Evolutionary conservation across 495 filamentous ascomycete species (phyloP), one percentile per base, ranked within the genome.

Genomic region (Sordaria brevicollis): DNA sequence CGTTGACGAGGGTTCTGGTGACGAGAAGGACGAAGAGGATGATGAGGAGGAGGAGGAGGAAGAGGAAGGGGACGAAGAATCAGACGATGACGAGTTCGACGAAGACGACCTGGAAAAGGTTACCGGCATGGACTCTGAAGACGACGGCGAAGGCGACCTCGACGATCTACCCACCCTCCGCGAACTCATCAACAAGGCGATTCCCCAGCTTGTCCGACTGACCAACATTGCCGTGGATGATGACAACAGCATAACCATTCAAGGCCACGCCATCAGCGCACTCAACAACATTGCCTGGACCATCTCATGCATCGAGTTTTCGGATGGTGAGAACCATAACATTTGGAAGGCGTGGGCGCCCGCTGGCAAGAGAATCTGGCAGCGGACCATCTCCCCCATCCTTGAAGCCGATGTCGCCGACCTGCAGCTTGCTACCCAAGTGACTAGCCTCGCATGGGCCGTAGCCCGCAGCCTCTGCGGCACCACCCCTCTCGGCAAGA

Each of bases 251-350:
- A 69, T 75, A 2, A 70, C 78, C n/a, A 77, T 87, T 57, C 83
- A 81, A 43, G 76, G 70, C 7, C 80, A 82, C 54, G 83, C 86
- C 8, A 70, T 89, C 7, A 81, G 81, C 15, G 81, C 85, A 9
- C 78, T 90, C 34, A 88, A 86, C 75, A 90, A 89, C 73, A 86
- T 90, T 67, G 77, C 88, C 17, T 89, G 88, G 88, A 85, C 86
- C 17, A 76, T 86, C 13, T 82, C 83, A 15, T 80, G 79, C 67
- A 75, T 87, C 65, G 82, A 86, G 39, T 84, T 86, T 49, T 75
- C 79, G 9, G 73, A 79, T 10, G 76, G 72, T 25, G 76, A 81
- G 68, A 82, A 81, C 77, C 67, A 75, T 33, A 76, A 77, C 67
- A 75, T 88, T 70, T 71, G 78, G 62, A 71, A 71, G 21, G 78